Evolutionary conservation across 2,329 filamentous ascomycete genomes (phyloP).

Genomic region (Trichoderma brevicompactum): DNA sequence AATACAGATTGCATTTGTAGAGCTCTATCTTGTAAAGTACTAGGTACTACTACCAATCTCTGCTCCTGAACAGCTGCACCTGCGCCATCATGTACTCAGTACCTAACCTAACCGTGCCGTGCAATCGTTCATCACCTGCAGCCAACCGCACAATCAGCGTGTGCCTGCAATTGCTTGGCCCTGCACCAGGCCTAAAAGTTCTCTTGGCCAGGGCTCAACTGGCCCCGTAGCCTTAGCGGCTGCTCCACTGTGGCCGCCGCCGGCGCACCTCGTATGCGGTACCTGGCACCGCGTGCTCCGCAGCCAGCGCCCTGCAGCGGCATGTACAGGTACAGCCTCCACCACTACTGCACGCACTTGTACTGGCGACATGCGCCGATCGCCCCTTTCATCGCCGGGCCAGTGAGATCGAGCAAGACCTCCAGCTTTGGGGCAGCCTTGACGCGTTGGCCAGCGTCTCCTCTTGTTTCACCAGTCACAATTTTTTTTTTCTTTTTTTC

Average conservation of each 20-base stretch:
- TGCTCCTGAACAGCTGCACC: too few relatives aligned
- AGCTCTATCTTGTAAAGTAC: too few relatives aligned
- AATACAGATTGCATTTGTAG: too few relatives aligned
- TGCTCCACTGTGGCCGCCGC: constrained; percentile 25
- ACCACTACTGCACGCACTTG: background rate
- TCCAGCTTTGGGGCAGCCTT: background rate
- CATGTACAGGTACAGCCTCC: background rate
- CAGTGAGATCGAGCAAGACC: constrained; percentile 11
- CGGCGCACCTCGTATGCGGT: constrained; percentile 18
- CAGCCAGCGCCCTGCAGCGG: constrained; percentile 1
- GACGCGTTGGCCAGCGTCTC: constrained; percentile 4
- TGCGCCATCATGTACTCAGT: too few relatives aligned
- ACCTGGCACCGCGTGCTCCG: constrained; percentile 11
- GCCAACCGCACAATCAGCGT: too few relatives aligned
- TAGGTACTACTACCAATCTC: too few relatives aligned
- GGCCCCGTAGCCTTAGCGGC: constrained; percentile 17
- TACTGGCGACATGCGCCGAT: background rate
- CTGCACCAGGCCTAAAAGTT: background rate
- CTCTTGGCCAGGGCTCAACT: background rate
- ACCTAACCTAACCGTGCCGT: too few relatives aligned
- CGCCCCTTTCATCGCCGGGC: constrained; percentile 9
- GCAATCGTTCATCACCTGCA: too few relatives aligned
- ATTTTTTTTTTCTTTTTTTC: constrained; percentile 26
- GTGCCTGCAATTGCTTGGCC: too few relatives aligned
- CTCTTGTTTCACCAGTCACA: constrained; percentile 8